Conservation (phyloP, 2,329 filamentous ascomycete species). For the Botrytis cinerea region DNA sequence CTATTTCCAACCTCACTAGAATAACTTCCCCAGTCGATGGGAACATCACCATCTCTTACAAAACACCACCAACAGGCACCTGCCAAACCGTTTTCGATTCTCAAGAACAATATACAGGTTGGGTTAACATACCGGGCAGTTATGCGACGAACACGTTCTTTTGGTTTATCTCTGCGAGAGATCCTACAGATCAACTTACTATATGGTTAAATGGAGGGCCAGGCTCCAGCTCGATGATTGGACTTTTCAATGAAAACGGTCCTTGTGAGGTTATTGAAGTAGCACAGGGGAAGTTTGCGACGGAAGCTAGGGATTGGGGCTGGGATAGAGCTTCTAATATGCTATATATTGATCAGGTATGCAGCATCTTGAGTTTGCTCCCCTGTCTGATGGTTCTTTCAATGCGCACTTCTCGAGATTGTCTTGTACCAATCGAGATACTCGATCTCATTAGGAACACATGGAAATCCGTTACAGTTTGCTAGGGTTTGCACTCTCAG, state of each 20-base stretch:
- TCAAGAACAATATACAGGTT: conserved; percentile 71
- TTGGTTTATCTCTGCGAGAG: conserved; percentile 50
- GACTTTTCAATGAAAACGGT: conserved; percentile 63
- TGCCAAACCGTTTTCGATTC: conserved; percentile 65
- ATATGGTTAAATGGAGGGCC: conserved; percentile 71
- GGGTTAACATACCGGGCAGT: conserved; percentile 61
- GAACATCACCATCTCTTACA: conserved; percentile 69
- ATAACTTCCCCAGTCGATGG: conserved; percentile 63
- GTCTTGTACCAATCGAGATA: conserved; percentile 52
- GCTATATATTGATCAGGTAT: conserved; percentile 54
- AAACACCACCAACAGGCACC: conserved; percentile 57
- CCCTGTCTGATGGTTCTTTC: background rate
- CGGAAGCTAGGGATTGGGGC: conserved; percentile 60
- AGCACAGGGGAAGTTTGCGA: conserved; percentile 53
- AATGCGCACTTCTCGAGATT: background rate
- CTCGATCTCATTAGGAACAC: conserved; percentile 38
- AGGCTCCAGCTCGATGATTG: conserved; percentile 64
- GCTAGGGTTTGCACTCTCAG: background rate
- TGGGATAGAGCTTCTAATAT: conserved; percentile 64
- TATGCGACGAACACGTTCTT: conserved; percentile 54
- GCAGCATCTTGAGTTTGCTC: conserved; percentile 26
- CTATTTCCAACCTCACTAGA: conserved; percentile 52
- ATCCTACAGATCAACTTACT: conserved; percentile 53
- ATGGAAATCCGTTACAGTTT: background rate
- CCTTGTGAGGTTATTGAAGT: conserved; percentile 54